Conservation (phyloP, 768 basidiomycete genomes). For the Trametes coccinea region DNA sequence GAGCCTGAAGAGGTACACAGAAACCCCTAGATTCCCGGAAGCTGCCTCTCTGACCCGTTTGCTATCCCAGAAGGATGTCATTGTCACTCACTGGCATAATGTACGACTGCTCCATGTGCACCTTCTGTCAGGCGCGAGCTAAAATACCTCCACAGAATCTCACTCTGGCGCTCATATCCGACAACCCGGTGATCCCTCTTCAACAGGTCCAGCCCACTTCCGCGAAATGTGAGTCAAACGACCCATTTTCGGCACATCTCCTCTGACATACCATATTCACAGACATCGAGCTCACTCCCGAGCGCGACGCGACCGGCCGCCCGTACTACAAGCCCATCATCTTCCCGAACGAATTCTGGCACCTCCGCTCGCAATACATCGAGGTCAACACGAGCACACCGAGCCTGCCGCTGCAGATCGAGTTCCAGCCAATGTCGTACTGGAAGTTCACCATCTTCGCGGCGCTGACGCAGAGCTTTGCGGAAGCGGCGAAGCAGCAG, state of each 20-base stretch:
- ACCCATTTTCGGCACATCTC: not conserved
- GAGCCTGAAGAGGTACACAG: constrained; percentile 52
- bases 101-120: constrained; percentile 35
- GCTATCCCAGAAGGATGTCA: constrained; percentile 49
- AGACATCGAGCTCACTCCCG: constrained; percentile 68
- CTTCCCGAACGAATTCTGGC: constrained; percentile 96
- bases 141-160: constrained; percentile 58
- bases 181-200: constrained; percentile 56
- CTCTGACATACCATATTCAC: not conserved
- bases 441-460: constrained; percentile 88
- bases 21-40: too few relatives aligned
- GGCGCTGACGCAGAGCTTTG: constrained; percentile 82
- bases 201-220: constrained; percentile 58
- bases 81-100: constrained; percentile 83
- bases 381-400: constrained; percentile 87
- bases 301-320: constrained; percentile 64
- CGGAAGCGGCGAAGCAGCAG: constrained; percentile 80
- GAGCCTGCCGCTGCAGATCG: constrained; percentile 75
- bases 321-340: constrained; percentile 85
- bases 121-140: not conserved
- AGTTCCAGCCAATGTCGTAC: constrained; percentile 82
- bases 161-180: constrained; percentile 82
- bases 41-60: not conserved
- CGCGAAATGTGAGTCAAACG: constrained; percentile 53
- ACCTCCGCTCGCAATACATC: constrained; percentile 74